Conservation (phyloP, 257 asterid species). For the Rehmannia glutinosa region DNA sequence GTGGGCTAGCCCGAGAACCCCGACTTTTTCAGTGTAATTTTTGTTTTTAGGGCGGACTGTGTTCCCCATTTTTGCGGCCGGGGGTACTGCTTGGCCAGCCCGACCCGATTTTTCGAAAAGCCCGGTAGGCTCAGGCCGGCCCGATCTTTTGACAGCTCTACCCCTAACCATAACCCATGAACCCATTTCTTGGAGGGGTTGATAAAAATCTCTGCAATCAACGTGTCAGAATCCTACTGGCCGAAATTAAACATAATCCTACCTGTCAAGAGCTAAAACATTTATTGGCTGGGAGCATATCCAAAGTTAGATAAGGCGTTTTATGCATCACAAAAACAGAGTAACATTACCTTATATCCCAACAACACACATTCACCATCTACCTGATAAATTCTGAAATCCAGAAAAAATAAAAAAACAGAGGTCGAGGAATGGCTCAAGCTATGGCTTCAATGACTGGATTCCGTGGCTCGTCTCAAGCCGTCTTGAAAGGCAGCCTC, state of each 20-base stretch:
- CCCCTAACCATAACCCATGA: too few relatives aligned
- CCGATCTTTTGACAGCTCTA: too few relatives aligned
- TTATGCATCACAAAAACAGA: slow-evolving; percentile 13
- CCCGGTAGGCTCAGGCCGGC: too few relatives aligned
- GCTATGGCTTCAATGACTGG: slow-evolving; percentile 86
- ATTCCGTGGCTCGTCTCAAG: slow-evolving; percentile 76
- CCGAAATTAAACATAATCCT: background rate
- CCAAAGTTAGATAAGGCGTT: slow-evolving; percentile 24
- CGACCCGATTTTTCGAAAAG: too few relatives aligned
- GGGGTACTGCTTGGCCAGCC: too few relatives aligned
- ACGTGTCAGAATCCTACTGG: slow-evolving; percentile 14
- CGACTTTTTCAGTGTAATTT: too few relatives aligned
- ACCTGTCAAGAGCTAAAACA: background rate
- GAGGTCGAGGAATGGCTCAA: slow-evolving; percentile 41
- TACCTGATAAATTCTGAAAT: slow-evolving; percentile 5
- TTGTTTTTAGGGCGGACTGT: too few relatives aligned
- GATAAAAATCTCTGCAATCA: too few relatives aligned
- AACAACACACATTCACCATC: background rate
- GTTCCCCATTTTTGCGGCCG: too few relatives aligned
- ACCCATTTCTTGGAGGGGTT: too few relatives aligned
- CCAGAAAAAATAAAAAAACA: background rate
- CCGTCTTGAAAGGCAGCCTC: slow-evolving; percentile 79
- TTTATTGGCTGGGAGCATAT: slow-evolving; percentile 20
- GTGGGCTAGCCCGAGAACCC: too few relatives aligned
- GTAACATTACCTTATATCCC: background rate